These are phyloP conservation scores for Phaeolepiota aurea DNA, from an alignment of 768 basidiomycete species.

Conservation along the genomic window DNA sequence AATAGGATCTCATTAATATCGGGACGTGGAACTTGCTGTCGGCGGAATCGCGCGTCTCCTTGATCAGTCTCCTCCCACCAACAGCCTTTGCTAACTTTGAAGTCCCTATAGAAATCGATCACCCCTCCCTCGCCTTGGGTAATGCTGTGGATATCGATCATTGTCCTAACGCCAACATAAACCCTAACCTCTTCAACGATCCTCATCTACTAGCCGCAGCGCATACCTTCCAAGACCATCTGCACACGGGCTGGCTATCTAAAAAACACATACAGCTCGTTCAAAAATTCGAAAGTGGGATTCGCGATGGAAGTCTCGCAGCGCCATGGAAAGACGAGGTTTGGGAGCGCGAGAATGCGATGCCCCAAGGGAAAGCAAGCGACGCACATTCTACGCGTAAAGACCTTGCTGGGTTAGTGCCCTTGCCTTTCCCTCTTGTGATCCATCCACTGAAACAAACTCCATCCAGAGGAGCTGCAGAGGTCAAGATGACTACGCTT, in stretches of 20 bases:
- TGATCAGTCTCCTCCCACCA: slow-evolving; percentile 34
- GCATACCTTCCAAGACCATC: slow-evolving; percentile 53
- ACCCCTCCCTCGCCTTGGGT: slow-evolving; percentile 26
- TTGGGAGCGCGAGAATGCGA: slow-evolving; percentile 40
- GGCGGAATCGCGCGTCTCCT: slow-evolving; percentile 23
- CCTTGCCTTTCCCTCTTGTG: slow-evolving; percentile 1
- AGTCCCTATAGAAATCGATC: slow-evolving; percentile 22
- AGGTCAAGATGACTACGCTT: slow-evolving; percentile 36
- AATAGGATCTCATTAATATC: slow-evolving; percentile 41
- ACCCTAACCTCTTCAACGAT: slow-evolving; percentile 37
- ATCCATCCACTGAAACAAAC: neutral
- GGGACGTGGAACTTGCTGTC: slow-evolving; percentile 39
- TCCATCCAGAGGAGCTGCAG: slow-evolving; percentile 25
- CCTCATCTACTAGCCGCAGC: slow-evolving; percentile 46
- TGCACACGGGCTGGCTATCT: slow-evolving; percentile 43
- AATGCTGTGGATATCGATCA: slow-evolving; percentile 13
- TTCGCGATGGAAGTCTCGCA: slow-evolving; percentile 35
- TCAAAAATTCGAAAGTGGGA: slow-evolving; percentile 31
- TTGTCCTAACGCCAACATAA: slow-evolving; percentile 4
- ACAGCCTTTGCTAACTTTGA: slow-evolving; percentile 31
- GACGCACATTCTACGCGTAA: slow-evolving; percentile 4
- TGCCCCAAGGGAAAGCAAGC: slow-evolving; percentile 5
- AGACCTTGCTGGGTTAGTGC: slow-evolving; percentile 22
- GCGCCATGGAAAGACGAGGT: slow-evolving; percentile 59
- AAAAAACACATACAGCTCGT: slow-evolving; percentile 33